A percentile compares a stretch with the other conserved stretches of the same genome.
These are phyloP conservation scores for Leccinum uliginosum DNA, from an alignment of 768 basidiomycete species.

Conservation along the genomic window DNA sequence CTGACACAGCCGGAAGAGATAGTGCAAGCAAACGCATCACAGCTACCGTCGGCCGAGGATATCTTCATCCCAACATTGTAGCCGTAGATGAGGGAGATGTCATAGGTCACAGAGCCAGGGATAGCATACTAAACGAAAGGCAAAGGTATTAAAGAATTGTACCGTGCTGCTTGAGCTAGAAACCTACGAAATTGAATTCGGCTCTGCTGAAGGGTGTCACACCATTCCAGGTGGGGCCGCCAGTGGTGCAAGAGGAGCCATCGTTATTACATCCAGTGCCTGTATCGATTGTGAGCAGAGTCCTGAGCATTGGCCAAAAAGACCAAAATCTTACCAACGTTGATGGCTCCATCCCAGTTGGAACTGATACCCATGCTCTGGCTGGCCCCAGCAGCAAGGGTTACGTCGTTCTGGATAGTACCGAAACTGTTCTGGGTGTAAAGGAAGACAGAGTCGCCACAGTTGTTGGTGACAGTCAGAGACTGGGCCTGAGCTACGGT, in stretches of 20 bases:
- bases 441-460: slow-evolving; percentile 26
- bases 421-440: slow-evolving; percentile 29
- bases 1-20: slow-evolving; percentile 30
- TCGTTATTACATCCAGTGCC: slow-evolving; percentile 26
- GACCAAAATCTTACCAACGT: slow-evolving; percentile 20
- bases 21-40: slow-evolving; percentile 30
- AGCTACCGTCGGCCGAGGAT: slow-evolving; percentile 22
- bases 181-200: slow-evolving; percentile 30
- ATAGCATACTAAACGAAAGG: slow-evolving; percentile 16
- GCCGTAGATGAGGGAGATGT: slow-evolving; percentile 32
- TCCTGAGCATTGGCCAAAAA: background rate
- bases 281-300: slow-evolving; percentile 9
- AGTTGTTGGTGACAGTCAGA: slow-evolving; percentile 26
- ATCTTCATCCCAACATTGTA: slow-evolving; percentile 34
- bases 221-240: slow-evolving; percentile 29
- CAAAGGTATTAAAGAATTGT: background rate
- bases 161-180: background rate
- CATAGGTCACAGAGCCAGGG: slow-evolving; percentile 28
- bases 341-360: slow-evolving; percentile 30
- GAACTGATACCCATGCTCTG: slow-evolving; percentile 28
- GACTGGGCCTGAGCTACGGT: slow-evolving; percentile 23
- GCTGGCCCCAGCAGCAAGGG: slow-evolving; percentile 19
- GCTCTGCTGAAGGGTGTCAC: slow-evolving; percentile 30
- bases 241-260: slow-evolving; percentile 25
- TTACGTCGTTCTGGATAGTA: slow-evolving; percentile 24